Base-by-base conservation (phyloP, 1,284 basidiomycete genomes). In the Ceratobasidium sp. region DNA sequence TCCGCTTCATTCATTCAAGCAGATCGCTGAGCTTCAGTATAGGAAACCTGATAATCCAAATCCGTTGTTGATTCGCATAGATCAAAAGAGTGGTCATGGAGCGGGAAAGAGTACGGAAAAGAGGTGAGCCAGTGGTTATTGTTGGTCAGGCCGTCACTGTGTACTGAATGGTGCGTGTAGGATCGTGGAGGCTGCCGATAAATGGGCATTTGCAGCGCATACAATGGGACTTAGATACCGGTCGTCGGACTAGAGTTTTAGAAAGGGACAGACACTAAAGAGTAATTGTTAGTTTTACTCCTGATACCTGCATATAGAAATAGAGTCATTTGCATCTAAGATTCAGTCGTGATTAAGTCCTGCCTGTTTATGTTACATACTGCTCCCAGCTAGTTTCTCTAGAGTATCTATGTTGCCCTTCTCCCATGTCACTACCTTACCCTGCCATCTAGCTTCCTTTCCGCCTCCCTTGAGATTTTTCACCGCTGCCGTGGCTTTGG, bases 1-100 rank as follows among this genome's bases (percentile, higher is more conserved):
- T 1, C 94, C 94, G 1, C 86, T 94, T 82, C 94, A 95, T 84
- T 93, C 93, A 6, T 95, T 94, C 89, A 95, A 95, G 84, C 88
- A 90, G 73, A 91, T 91, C 0, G 94, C 94, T 26, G 90, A 90
- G 26, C 86, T 95, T 51, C 94, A 95, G 83, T 85, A 95, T 82
- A 85, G 85, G 1, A 85, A 90, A 2, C 87, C 92, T 0, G 80
- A 90, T 58, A 95, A 94, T 82, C 87, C 89, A 0, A 85, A 94
- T 82, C 94, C 94, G 1, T 86, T 95, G 15, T 86, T 95, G 15
- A 87, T 95, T 72, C 89, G 94, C 20, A 90, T 95, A 55, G 93
- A 95, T 82, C 90, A 91, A 84, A 94, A 94, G 82, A 89, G 93
- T 0, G 94, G 94, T 0, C 94, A 95, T 81, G 94, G 94, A 1